Percentiles rank a stretch among this genome's conserved stretches.
Evolutionary conservation across 129 eudicot genomes (phyloP).

Genomic region (Kitagawia praeruptora): DNA sequence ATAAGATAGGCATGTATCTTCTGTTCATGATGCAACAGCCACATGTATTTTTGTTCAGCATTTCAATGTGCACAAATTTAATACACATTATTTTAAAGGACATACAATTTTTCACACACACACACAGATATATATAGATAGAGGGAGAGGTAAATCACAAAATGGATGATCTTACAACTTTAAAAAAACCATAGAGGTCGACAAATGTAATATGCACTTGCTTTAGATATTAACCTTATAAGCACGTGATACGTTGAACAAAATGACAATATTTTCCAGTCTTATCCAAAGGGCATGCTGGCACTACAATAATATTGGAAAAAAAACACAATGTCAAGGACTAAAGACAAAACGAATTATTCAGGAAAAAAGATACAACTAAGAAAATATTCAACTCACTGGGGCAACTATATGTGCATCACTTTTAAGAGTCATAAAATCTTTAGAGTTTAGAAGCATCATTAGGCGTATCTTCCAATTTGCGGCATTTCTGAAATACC

Average conservation of each 20-base stretch:
- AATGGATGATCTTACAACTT: not conserved
- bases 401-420: conserved; percentile 93
- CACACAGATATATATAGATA: too few relatives aligned
- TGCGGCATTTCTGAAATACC: conserved; percentile 57
- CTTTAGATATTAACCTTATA: conserved; percentile 54
- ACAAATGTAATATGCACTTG: not conserved
- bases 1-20: too few relatives aligned
- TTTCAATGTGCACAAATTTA: too few relatives aligned
- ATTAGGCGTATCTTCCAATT: conserved; percentile 32
- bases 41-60: not conserved
- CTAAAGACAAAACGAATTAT: conserved; percentile 6
- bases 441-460: conserved; percentile 33
- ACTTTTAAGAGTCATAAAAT: conserved; percentile 39
- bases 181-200: too few relatives aligned
- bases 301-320: conserved; percentile 37
- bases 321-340: not conserved
- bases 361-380: not conserved
- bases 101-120: too few relatives aligned
- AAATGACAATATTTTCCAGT: conserved; percentile 92
- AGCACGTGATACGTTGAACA: conserved; percentile 80
- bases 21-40: not conserved
- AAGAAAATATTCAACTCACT: conserved; percentile 42
- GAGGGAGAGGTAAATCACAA: not conserved
- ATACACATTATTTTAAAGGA: too few relatives aligned
- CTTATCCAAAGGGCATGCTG: conserved; percentile 80